Conservation (phyloP, 192 early-diverging fungal genomes). For the Coemansia sp. region DNA sequence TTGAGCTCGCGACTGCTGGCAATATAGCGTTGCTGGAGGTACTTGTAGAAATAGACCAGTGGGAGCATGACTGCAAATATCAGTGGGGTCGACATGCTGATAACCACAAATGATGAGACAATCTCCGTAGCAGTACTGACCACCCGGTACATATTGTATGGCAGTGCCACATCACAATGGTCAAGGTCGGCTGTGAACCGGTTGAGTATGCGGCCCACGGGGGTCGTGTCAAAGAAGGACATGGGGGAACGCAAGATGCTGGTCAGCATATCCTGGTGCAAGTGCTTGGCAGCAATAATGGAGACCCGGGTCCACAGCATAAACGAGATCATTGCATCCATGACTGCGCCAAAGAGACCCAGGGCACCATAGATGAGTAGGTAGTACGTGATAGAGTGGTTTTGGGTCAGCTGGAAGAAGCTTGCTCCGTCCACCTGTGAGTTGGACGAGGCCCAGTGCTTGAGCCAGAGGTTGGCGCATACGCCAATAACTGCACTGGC, state of each 20-base stretch:
- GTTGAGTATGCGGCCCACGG: slow-evolving; percentile 1
- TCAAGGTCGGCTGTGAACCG: slow-evolving; percentile 1
- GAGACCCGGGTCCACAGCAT: neutral
- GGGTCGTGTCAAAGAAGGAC: slow-evolving; percentile 3
- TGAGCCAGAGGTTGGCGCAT: neutral
- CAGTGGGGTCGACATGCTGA: neutral
- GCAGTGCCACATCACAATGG: neutral
- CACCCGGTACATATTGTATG: neutral
- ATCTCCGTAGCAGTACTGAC: neutral
- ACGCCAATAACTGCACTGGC: neutral
- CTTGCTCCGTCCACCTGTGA: neutral
- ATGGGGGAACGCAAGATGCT: slow-evolving; percentile 3
- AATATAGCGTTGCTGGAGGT: neutral
- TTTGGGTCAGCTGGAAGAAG: neutral
- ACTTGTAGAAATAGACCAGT: neutral
- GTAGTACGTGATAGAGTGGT: neutral
- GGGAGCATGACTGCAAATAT: neutral
- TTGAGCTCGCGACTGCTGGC: neutral
- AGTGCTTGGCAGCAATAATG: neutral
- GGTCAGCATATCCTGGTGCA: slow-evolving; percentile 1
- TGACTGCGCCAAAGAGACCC: neutral
- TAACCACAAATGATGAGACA: neutral
- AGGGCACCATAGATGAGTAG: neutral
- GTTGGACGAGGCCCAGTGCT: slow-evolving; percentile 5
- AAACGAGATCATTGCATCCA: neutral